phyloP scores from a whole-genome alignment of 1,284 basidiomycete species.

The Boletus holoroseus region DNA sequence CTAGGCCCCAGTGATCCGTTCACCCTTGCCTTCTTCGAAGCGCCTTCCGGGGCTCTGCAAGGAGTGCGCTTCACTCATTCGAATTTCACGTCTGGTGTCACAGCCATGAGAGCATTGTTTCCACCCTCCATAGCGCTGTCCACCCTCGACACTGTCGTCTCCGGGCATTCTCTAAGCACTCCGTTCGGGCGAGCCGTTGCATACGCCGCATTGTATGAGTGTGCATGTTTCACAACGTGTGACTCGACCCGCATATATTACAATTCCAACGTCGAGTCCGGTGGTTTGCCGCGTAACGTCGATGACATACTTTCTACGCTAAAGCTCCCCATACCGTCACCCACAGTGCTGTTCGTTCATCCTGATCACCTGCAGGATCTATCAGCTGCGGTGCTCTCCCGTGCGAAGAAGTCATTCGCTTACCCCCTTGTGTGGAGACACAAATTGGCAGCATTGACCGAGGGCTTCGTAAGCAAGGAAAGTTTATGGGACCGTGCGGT shows the following conservation, averaged over 20 bases:
- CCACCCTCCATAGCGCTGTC: slow-evolving; percentile 59
- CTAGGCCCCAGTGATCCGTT: slow-evolving; percentile 58
- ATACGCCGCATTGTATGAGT: slow-evolving; percentile 71
- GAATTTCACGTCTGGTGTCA: slow-evolving; percentile 75
- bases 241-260: slow-evolving; percentile 50
- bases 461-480: slow-evolving; percentile 69
- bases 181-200: slow-evolving; percentile 68
- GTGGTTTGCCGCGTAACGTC: slow-evolving; percentile 31
- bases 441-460: slow-evolving; percentile 57
- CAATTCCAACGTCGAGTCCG: slow-evolving; percentile 8
- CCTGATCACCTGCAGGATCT: slow-evolving; percentile 54
- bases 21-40: slow-evolving; percentile 60
- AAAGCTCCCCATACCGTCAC: slow-evolving; percentile 56
- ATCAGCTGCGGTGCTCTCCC: slow-evolving; percentile 45
- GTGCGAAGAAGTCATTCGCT: slow-evolving; percentile 49
- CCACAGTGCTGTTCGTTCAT: slow-evolving; percentile 59
- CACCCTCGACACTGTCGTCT: slow-evolving; percentile 65
- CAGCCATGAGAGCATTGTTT: slow-evolving; percentile 60
- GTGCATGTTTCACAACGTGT: slow-evolving; percentile 63
- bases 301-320: slow-evolving; percentile 45
- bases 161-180: slow-evolving; percentile 63
- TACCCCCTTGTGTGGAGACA: slow-evolving; percentile 66
- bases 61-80: slow-evolving; percentile 68
- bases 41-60: slow-evolving; percentile 47
- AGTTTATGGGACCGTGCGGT: slow-evolving; percentile 74